Percentiles rank a stretch among this genome's conserved stretches.
Conservation (phyloP, 1,284 basidiomycete genomes). For the Rhodotorula sp. region DNA sequence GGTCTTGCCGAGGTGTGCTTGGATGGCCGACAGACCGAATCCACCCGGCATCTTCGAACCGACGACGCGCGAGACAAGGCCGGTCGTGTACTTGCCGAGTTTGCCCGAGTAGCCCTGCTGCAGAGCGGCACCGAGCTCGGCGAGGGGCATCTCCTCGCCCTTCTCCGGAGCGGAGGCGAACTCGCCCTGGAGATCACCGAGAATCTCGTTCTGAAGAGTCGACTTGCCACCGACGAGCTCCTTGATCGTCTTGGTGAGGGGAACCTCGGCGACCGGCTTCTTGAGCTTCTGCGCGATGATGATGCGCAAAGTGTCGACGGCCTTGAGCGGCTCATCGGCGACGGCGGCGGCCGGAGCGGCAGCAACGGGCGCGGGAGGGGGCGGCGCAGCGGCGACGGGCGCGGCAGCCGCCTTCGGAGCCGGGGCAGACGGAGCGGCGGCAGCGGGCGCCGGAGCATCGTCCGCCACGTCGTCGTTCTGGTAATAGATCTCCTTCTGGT, state of each 20-base stretch:
- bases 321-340: conserved; percentile 87
- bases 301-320: conserved; percentile 79
- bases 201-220: conserved; percentile 60
- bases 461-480: conserved; percentile 76
- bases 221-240: conserved; percentile 98
- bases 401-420: conserved; percentile 49
- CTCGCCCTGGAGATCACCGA: conserved; percentile 47
- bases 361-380: conserved; percentile 50
- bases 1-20: conserved; percentile 78
- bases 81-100: conserved; percentile 94
- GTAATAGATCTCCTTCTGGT: conserved; percentile 96
- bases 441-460: conserved; percentile 34
- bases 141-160: conserved; percentile 91
- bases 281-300: conserved; percentile 98
- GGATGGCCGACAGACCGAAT: conserved; percentile 93
- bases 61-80: conserved; percentile 85
- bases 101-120: conserved; percentile 74
- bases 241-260: conserved; percentile 93
- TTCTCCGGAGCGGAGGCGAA: conserved; percentile 84
- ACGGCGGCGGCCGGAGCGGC: conserved; percentile 66
- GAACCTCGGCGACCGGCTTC: conserved; percentile 85
- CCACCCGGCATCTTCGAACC: conserved; percentile 98
- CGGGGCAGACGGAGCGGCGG: conserved; percentile 42
- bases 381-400: conserved; percentile 52
- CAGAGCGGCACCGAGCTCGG: conserved; percentile 87